These are phyloP conservation scores for Acmispon strigosus DNA, from an alignment of 306 rosid species.

Conservation along the genomic window DNA sequence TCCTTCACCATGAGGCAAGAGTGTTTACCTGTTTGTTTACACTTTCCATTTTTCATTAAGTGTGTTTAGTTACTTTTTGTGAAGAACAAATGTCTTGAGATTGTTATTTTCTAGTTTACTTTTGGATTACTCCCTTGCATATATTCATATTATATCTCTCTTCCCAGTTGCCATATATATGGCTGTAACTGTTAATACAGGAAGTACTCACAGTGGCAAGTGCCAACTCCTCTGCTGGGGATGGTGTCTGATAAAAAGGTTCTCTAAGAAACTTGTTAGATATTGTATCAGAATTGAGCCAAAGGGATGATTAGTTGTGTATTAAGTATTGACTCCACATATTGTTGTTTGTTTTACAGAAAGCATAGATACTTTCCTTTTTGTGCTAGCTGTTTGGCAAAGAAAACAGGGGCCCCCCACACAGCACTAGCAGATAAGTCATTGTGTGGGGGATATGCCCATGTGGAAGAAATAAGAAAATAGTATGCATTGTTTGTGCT, in stretches of 20 bases:
- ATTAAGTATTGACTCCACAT: constrained; percentile 16
- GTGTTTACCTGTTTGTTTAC: no score
- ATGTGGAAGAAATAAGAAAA: constrained; percentile 34
- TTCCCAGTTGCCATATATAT: constrained; percentile 25
- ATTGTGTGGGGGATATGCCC: constrained; percentile 31
- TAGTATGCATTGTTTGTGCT: constrained; percentile 16
- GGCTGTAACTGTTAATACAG: constrained; percentile 26
- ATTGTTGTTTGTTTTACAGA: constrained; percentile 36
- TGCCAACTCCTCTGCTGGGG: constrained; percentile 16
- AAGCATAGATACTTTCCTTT: constrained; percentile 15
- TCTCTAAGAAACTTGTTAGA: constrained; percentile 25
- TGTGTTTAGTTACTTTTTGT: no score
- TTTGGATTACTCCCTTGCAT: neutral
- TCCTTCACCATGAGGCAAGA: constrained; percentile 37
- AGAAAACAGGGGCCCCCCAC: constrained; percentile 45
- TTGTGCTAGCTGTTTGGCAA: constrained; percentile 52
- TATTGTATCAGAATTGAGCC: constrained; percentile 20
- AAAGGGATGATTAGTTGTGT: constrained; percentile 10
- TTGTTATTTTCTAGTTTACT: no score
- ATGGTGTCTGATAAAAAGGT: constrained; percentile 26
- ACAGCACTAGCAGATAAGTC: constrained; percentile 24
- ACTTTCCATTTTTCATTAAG: no score
- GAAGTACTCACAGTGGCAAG: constrained; percentile 27
- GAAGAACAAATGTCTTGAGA: no score
- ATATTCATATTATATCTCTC: neutral